Evolutionary conservation across 192 early-diverging fungal species (phyloP).

Genomic region (Dissophora ornata): DNA sequence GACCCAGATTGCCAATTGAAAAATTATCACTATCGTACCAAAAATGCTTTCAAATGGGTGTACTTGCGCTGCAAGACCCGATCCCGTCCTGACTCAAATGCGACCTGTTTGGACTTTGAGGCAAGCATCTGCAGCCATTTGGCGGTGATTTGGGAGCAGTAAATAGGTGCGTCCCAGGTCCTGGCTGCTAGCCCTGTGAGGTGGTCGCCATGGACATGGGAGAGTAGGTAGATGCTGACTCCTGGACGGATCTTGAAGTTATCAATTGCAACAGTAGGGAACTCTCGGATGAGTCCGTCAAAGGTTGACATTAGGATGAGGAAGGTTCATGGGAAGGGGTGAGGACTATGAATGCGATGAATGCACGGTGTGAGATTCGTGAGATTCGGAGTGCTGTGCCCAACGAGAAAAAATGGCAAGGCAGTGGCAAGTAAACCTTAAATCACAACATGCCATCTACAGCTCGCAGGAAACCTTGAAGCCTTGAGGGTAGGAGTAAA

Average conservation of each 20-base stretch:
- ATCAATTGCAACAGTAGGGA: conserved; percentile 60
- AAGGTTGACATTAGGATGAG: conserved; percentile 69
- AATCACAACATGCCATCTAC: too few relatives aligned
- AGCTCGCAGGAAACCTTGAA: too few relatives aligned
- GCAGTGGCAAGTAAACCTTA: too few relatives aligned
- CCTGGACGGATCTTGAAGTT: conserved; percentile 36
- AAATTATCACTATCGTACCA: conserved; percentile 21
- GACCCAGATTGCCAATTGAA: neutral
- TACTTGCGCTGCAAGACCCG: conserved; percentile 15
- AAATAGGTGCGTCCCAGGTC: conserved; percentile 53
- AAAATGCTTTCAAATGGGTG: conserved; percentile 20
- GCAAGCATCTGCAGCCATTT: conserved; percentile 53
- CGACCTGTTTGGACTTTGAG: conserved; percentile 13
- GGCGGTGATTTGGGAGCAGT: conserved; percentile 62
- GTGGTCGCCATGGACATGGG: conserved; percentile 63
- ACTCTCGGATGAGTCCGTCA: conserved; percentile 65
- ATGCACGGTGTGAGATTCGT: too few relatives aligned
- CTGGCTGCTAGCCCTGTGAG: conserved; percentile 47
- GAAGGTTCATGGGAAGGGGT: too few relatives aligned
- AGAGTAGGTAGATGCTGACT: conserved; percentile 51
- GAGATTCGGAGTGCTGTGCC: too few relatives aligned
- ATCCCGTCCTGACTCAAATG: conserved; percentile 24
- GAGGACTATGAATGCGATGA: too few relatives aligned
- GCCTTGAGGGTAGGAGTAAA: too few relatives aligned
- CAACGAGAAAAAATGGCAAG: too few relatives aligned